These are phyloP conservation scores for Aspergillus biplanus DNA, from an alignment of 495 filamentous ascomycete species.

Conservation along the genomic window DNA sequence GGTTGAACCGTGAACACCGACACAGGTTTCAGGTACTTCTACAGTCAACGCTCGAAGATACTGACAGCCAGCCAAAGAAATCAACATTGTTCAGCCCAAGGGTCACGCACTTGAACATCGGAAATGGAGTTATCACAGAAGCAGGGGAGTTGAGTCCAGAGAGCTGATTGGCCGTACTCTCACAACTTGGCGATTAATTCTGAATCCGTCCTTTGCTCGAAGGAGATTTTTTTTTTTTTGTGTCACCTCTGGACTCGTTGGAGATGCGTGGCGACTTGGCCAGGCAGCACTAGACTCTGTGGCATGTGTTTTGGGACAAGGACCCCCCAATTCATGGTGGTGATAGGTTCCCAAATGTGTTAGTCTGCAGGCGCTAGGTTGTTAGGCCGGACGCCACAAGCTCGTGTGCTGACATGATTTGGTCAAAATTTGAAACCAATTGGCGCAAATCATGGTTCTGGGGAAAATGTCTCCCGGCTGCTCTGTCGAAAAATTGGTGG, in stretches of 20 bases:
- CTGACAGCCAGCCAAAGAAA: too few relatives aligned
- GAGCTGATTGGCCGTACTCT: not conserved
- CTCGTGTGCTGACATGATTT: slow-evolving; percentile 24
- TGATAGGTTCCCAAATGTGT: slow-evolving; percentile 27
- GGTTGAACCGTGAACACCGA: not conserved
- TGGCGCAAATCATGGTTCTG: slow-evolving; percentile 10
- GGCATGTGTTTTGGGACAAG: slow-evolving; percentile 2
- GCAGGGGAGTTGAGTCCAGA: not conserved
- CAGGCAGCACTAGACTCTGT: slow-evolving; percentile 8
- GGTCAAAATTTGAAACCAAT: slow-evolving; percentile 18
- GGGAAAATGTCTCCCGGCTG: slow-evolving; percentile 2
- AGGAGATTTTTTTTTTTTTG: too few relatives aligned
- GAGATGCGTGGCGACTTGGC: slow-evolving; percentile 20
- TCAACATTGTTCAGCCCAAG: too few relatives aligned
- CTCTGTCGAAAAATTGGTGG: not conserved
- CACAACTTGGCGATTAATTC: slow-evolving; percentile 3
- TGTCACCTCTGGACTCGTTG: not conserved
- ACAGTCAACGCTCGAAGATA: too few relatives aligned
- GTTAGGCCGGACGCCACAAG: slow-evolving; percentile 15
- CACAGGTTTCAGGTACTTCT: not conserved
- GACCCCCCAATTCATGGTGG: not conserved
- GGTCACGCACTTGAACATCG: too few relatives aligned
- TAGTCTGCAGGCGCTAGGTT: slow-evolving; percentile 24
- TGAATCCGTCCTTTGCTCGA: not conserved
- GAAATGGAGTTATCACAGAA: not conserved